These are phyloP conservation scores for Pseudogymnoascus sp. DNA, from an alignment of 2,329 filamentous ascomycete genomes.

Conservation along the genomic window DNA sequence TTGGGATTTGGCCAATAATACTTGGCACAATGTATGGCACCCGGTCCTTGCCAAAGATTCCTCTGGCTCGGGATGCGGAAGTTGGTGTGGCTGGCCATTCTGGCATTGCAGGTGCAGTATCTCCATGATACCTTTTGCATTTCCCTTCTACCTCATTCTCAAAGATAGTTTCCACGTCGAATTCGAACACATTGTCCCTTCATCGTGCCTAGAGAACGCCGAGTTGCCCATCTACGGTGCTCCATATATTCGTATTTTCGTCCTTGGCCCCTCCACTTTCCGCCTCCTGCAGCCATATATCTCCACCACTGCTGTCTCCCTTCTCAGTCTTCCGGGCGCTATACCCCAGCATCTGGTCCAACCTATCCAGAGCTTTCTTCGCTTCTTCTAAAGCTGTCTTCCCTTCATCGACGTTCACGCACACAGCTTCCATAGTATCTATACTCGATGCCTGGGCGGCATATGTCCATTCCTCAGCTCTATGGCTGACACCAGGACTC, in stretches of 20 bases:
- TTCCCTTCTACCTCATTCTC: background rate
- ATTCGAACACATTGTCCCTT: background rate
- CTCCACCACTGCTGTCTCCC: background rate
- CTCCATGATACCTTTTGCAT: background rate
- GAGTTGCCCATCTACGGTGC: slow-evolving; percentile 25
- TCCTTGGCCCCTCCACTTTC: background rate
- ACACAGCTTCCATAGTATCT: slow-evolving; percentile 47
- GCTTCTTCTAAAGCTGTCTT: slow-evolving; percentile 48
- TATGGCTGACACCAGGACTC: slow-evolving; percentile 34
- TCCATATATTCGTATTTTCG: slow-evolving; percentile 24
- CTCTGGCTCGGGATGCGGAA: background rate
- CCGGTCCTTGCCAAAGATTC: background rate
- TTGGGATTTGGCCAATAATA: background rate
- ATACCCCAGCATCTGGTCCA: slow-evolving; percentile 23
- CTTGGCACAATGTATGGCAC: background rate
- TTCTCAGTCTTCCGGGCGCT: slow-evolving; percentile 1
- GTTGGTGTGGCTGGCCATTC: background rate
- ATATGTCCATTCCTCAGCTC: slow-evolving; percentile 50
- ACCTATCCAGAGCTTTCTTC: slow-evolving; percentile 42
- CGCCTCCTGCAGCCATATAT: slow-evolving; percentile 4
- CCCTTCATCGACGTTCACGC: slow-evolving; percentile 52
- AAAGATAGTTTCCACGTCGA: background rate
- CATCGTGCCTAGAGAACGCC: slow-evolving; percentile 14
- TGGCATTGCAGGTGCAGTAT: background rate
- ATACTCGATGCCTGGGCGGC: slow-evolving; percentile 55